Evolutionary conservation across 768 basidiomycete genomes (phyloP), one percentile per base, ranked within the genome.

Genomic region (Chiua virens): DNA sequence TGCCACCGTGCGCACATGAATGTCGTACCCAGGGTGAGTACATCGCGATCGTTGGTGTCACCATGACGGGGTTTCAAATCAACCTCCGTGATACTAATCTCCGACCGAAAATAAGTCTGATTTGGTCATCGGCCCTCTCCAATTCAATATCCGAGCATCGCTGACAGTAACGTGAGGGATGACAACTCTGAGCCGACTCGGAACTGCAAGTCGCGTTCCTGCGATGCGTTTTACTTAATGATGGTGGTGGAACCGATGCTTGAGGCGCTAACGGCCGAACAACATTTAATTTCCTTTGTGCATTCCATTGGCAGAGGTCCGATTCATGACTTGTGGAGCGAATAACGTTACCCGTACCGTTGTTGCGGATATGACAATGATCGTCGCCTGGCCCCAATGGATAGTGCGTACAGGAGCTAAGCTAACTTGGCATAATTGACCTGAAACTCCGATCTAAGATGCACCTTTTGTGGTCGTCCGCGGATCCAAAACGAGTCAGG

Each of bases 361-460:
- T 28, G 21, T 21, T 42, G 36, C 36, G 49, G 49, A 44, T 37
- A 50, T 50, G 42, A 48, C 38, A 21, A 44, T 56, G 63, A 65
- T 64, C 65, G 62, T 61, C 62, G 58, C 42, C 11, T 55, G 28
- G 32, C 53, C n/a, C 46, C 47, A 61, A 64, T 52, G 17, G 36
- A 47, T 50, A 45, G 59, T 52, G 47, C 11, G 35, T 21, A 50
- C 41, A 59, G 48, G 59, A 36, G 34, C 5, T 34, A 34, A 34
- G 15, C 15, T 9, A 35, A n/a, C 18, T 15, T 27, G 30, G 15
- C 41, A 49, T 15, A 34, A 25, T 18, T 49, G 37, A 42, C 32
- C 23, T 34, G 21, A 32, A 38, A 34, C n/a, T 15, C 15, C n/a
- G 61, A 64, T 64, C 58, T 56, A 30, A 58, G 60, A 59, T 54